Evolutionary conservation across 2,329 filamentous ascomycete genomes (phyloP).

Genomic region (Podosphaera aphanis): DNA sequence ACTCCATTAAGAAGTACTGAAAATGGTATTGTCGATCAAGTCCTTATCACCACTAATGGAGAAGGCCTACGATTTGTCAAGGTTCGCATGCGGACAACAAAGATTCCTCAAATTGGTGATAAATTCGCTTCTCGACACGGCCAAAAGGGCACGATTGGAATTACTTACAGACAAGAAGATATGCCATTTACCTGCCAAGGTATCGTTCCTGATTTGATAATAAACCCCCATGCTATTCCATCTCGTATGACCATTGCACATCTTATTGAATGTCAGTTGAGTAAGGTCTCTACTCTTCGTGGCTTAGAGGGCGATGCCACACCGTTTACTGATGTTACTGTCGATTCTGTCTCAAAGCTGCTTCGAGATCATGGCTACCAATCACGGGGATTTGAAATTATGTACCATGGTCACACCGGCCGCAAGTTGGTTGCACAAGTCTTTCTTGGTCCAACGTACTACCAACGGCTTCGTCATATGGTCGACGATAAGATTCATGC

Average conservation of each 20-base stretch:
- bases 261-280: slow-evolving; percentile 95
- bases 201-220: slow-evolving; percentile 83
- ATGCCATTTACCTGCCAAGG: slow-evolving; percentile 95
- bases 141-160: slow-evolving; percentile 97
- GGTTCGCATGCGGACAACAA: slow-evolving; percentile 88
- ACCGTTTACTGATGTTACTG: slow-evolving; percentile 91
- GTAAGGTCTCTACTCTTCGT: slow-evolving; percentile 81
- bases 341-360: slow-evolving; percentile 73
- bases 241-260: slow-evolving; percentile 99
- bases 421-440: slow-evolving; percentile 82
- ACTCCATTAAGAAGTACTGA: slow-evolving; percentile 88
- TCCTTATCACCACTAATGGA: slow-evolving; percentile 80
- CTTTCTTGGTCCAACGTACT: slow-evolving; percentile 95
- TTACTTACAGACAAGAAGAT: slow-evolving; percentile 91
- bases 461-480: slow-evolving; percentile 96
- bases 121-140: slow-evolving; percentile 98
- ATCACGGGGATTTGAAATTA: slow-evolving; percentile 87
- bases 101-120: slow-evolving; percentile 94
- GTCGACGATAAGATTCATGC: slow-evolving; percentile 99
- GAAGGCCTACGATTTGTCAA: slow-evolving; percentile 93
- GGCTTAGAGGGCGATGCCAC: slow-evolving; percentile 94
- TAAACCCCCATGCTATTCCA: slow-evolving; percentile 97
- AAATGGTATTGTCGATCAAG: slow-evolving; percentile 85
- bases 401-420: slow-evolving; percentile 97
- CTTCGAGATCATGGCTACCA: slow-evolving; percentile 83